phyloP scores from a whole-genome alignment of 257 asterid genomes.

The Penstemon barbatus region DNA sequence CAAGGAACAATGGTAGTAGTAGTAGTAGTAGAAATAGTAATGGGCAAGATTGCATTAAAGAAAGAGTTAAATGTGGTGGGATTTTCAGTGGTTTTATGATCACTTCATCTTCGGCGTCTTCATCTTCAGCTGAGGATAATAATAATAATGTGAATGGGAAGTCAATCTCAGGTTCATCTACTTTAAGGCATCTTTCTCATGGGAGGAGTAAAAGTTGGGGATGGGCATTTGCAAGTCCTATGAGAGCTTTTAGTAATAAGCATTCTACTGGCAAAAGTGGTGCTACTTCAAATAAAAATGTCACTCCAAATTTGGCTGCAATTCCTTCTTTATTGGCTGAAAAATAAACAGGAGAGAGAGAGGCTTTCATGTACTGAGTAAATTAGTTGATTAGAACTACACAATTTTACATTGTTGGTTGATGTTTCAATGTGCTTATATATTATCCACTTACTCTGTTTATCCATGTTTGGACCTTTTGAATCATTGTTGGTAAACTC shows the following conservation, averaged over 20 bases:
- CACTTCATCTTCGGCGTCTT: slow-evolving; percentile 52
- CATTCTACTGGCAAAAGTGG: slow-evolving; percentile 50
- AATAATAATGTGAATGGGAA: slow-evolving; percentile 33
- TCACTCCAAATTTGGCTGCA: slow-evolving; percentile 66
- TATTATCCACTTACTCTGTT: slow-evolving; percentile 24
- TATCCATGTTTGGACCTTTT: slow-evolving; percentile 35
- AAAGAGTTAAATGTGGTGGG: slow-evolving; percentile 61
- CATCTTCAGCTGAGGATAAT: slow-evolving; percentile 50
- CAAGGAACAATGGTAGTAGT: no score
- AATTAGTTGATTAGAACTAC: slow-evolving; percentile 30
- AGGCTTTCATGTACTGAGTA: slow-evolving; percentile 26
- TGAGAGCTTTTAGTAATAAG: slow-evolving; percentile 71
- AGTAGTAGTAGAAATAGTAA: background rate
- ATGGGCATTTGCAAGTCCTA: slow-evolving; percentile 95
- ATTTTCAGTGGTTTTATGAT: slow-evolving; percentile 62
- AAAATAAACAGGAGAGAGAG: slow-evolving; percentile 20
- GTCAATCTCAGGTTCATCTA: slow-evolving; percentile 25
- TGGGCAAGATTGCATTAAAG: slow-evolving; percentile 47
- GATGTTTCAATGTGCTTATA: slow-evolving; percentile 32
- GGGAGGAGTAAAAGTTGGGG: slow-evolving; percentile 91
- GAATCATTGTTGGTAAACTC: slow-evolving; percentile 21
- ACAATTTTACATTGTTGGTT: slow-evolving; percentile 36
- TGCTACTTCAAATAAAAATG: slow-evolving; percentile 46
- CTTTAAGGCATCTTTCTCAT: slow-evolving; percentile 44
- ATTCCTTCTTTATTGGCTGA: slow-evolving; percentile 77